These are phyloP conservation scores for Biancaea sappan DNA, from an alignment of 306 rosid species.

Conservation along the genomic window DNA sequence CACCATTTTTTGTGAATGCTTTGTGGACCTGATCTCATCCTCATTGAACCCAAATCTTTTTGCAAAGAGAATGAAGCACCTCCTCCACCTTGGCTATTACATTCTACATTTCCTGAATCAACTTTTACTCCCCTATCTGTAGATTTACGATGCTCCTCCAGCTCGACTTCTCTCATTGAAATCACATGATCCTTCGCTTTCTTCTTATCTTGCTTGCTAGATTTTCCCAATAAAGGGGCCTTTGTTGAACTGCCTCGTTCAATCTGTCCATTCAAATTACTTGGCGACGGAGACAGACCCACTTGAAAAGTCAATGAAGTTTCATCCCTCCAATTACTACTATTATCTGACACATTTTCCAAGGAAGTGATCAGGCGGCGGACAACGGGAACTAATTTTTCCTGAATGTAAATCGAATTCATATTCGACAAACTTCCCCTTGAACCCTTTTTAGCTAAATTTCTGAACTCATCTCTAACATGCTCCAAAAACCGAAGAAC, in stretches of 20 bases:
- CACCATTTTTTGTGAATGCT: conserved; percentile 74
- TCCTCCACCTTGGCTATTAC: conserved; percentile 54
- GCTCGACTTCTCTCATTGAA: conserved; percentile 70
- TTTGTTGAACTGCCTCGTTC: conserved; percentile 76
- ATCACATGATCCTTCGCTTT: conserved; percentile 79
- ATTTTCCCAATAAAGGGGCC: conserved; percentile 79
- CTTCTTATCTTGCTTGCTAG: conserved; percentile 77
- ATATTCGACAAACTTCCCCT: conserved; percentile 64
- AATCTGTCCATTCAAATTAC: conserved; percentile 60
- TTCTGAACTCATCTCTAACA: conserved; percentile 75
- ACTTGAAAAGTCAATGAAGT: conserved; percentile 39
- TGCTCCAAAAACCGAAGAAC: conserved; percentile 76
- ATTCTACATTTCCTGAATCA: conserved; percentile 60
- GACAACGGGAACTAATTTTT: conserved; percentile 72
- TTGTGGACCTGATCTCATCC: conserved; percentile 64
- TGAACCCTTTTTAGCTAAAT: conserved; percentile 58
- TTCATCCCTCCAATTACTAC: conserved; percentile 62
- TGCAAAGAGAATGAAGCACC: conserved; percentile 59
- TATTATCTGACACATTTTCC: conserved; percentile 63
- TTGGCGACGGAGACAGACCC: conserved; percentile 68
- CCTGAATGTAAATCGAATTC: conserved; percentile 59
- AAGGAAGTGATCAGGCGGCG: conserved; percentile 62
- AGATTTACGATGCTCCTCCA: conserved; percentile 74
- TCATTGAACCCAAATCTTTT: conserved; percentile 66
- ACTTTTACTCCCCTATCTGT: conserved; percentile 64